These are phyloP conservation scores for Crithidia fasciculata DNA, from an alignment of 208 protist genomes.

Conservation along the genomic window DNA sequence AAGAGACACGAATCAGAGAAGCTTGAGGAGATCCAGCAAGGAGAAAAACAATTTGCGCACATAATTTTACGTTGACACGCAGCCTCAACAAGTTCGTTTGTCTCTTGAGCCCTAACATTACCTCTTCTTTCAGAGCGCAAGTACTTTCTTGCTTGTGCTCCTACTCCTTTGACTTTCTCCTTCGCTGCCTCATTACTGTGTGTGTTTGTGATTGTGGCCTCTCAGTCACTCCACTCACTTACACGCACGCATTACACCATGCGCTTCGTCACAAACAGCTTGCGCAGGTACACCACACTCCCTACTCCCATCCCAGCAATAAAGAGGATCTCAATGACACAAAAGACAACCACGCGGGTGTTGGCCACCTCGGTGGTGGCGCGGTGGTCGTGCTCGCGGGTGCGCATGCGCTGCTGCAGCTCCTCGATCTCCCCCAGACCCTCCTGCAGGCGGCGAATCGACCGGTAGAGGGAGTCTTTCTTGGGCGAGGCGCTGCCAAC, in stretches of 20 bases:
- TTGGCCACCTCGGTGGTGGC: conserved; percentile 85
- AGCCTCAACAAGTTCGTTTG: too few species aligned
- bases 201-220: too few species aligned
- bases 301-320: conserved; percentile 70
- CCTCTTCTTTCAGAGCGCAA: too few species aligned
- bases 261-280: conserved; percentile 79
- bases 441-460: conserved; percentile 67
- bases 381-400: conserved; percentile 76
- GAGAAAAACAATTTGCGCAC: too few species aligned
- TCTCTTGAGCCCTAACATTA: too few species aligned
- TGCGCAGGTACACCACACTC: conserved; percentile 79
- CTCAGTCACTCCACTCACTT: too few species aligned
- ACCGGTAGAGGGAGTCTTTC: conserved; percentile 60
- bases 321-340: conserved; percentile 70
- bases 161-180: too few species aligned
- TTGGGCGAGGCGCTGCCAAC: conserved; percentile 5
- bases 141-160: too few species aligned
- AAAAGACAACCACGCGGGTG: conserved; percentile 81
- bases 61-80: too few species aligned
- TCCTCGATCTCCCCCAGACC: conserved; percentile 77
- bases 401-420: conserved; percentile 74
- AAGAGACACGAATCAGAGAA: too few species aligned
- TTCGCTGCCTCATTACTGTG: too few species aligned
- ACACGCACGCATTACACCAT: conserved; percentile 49
- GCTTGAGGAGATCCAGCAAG: too few species aligned